phyloP scores from a whole-genome alignment of 768 basidiomycete species.

The Leucogyrophana mollusca region DNA sequence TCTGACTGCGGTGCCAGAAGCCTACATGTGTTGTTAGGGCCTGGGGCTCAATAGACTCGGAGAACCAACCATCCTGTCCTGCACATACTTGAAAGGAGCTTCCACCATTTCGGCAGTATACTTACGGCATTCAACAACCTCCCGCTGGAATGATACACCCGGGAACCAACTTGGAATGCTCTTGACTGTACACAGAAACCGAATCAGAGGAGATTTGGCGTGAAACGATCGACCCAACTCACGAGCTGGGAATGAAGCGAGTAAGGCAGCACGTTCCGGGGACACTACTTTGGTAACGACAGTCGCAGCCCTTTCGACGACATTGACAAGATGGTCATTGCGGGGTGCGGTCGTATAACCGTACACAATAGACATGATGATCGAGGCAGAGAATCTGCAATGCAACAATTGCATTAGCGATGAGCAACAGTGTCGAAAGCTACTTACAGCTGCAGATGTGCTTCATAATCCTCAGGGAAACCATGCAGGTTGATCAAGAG shows the following conservation, averaged over 20 bases:
- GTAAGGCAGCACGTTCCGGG: constrained; percentile 19
- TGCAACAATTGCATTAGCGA: no score
- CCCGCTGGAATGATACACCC: constrained; percentile 16
- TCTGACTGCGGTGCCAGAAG: constrained; percentile 10
- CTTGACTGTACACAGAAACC: constrained; percentile 13
- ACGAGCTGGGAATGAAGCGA: constrained; percentile 26
- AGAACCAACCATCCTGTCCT: constrained; percentile 18
- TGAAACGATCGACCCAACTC: constrained; percentile 2
- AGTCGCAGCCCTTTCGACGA: constrained; percentile 14
- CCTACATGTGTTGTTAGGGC: constrained; percentile 10
- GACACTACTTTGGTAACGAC: constrained; percentile 14
- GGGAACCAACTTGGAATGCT: constrained; percentile 25
- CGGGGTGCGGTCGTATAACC: constrained; percentile 18
- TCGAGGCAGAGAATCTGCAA: constrained; percentile 26
- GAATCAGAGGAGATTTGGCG: not conserved
- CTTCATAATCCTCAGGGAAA: constrained; percentile 13
- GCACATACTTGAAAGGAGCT: constrained; percentile 20
- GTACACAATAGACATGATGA: constrained; percentile 26
- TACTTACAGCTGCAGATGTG: constrained; percentile 17
- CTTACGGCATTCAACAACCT: constrained; percentile 12
- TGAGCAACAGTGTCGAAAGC: no score
- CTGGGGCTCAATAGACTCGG: not conserved
- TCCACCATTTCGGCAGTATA: constrained; percentile 17
- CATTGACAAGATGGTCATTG: constrained; percentile 20
- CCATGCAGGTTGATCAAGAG: constrained; percentile 12